A percentile compares a stretch with the other conserved stretches of the same genome.
phyloP scores from a whole-genome alignment of 345 rosid genomes.

The Aquilaria malaccensis region DNA sequence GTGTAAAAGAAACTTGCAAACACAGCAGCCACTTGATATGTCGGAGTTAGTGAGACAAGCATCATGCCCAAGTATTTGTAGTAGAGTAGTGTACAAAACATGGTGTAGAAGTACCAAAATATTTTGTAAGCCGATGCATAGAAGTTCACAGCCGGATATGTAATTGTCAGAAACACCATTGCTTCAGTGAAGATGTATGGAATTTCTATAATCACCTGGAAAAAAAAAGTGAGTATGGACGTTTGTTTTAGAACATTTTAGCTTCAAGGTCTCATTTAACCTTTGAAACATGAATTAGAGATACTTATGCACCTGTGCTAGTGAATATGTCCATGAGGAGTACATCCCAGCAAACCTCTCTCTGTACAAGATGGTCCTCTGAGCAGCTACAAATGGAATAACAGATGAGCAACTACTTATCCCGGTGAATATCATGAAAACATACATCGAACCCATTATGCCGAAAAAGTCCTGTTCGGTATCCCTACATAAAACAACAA shows the following conservation, averaged over 20 bases:
- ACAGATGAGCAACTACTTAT: constrained; percentile 36
- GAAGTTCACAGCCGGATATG: constrained; percentile 32
- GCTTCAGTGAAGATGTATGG: constrained; percentile 38
- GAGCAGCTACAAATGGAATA: constrained; percentile 32
- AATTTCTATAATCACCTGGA: constrained; percentile 35
- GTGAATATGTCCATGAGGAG: constrained; percentile 50
- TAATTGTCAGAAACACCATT: constrained; percentile 23
- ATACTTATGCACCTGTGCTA: constrained; percentile 42
- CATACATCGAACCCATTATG: constrained; percentile 38
- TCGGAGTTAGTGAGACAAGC: constrained; percentile 38
- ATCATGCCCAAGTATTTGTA: constrained; percentile 44
- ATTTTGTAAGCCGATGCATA: constrained; percentile 30
- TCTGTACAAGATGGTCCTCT: constrained; percentile 41
- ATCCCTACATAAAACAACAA: constrained; percentile 20
- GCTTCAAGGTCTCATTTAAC: background rate
- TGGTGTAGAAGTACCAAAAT: constrained; percentile 38
- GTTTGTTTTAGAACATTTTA: background rate
- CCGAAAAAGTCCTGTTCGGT: constrained; percentile 43
- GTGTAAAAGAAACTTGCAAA: constrained; percentile 24
- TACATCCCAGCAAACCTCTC: constrained; percentile 62
- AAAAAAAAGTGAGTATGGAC: background rate
- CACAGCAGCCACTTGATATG: constrained; percentile 26
- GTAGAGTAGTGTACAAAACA: constrained; percentile 32
- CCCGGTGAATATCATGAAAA: constrained; percentile 31
- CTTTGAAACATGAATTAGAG: background rate